Evolutionary conservation across 73 alveolate species (phyloP).

Genomic region (Paramecium octaurelia): DNA sequence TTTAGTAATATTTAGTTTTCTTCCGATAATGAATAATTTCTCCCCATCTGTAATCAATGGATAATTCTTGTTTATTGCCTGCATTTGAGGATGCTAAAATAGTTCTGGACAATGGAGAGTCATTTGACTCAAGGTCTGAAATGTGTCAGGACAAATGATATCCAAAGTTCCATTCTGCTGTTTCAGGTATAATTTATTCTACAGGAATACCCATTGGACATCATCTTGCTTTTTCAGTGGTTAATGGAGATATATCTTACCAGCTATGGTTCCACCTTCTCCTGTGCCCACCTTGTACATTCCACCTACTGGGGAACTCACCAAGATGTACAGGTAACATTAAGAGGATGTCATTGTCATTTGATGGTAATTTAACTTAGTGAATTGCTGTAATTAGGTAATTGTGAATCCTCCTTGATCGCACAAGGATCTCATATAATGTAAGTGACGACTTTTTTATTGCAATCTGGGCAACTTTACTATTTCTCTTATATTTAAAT

Average conservation of each 20-base stretch:
- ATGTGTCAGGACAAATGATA: constrained; percentile 73
- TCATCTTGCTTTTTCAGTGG: constrained; percentile 77
- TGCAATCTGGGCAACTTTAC: not conserved
- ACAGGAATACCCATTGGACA: constrained; percentile 77
- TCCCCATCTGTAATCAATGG: constrained; percentile 89
- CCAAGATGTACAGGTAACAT: constrained; percentile 68
- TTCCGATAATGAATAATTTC: constrained; percentile 73
- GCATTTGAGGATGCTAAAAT: constrained; percentile 58
- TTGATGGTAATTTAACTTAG: constrained; percentile 52
- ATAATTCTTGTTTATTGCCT: constrained; percentile 73
- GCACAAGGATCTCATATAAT: constrained; percentile 63
- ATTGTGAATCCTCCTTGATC: constrained; percentile 72
- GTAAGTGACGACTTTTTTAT: constrained; percentile 32
- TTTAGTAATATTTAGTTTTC: constrained; percentile 53
- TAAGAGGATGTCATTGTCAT: constrained; percentile 85
- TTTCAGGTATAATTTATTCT: constrained; percentile 79
- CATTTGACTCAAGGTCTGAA: constrained; percentile 63
- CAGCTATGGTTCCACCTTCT: constrained; percentile 75
- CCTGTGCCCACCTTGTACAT: constrained; percentile 91
- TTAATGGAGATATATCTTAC: constrained; percentile 74
- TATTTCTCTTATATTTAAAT: not conserved
- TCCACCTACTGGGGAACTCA: constrained; percentile 77
- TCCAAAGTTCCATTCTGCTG: constrained; percentile 65
- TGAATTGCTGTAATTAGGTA: constrained; percentile 62
- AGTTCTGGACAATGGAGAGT: constrained; percentile 75